Percentiles rank a stretch among this genome's conserved stretches.
phyloP scores from a whole-genome alignment of 495 filamentous ascomycete species.

The Paragyromitra xinjiangensis region DNA sequence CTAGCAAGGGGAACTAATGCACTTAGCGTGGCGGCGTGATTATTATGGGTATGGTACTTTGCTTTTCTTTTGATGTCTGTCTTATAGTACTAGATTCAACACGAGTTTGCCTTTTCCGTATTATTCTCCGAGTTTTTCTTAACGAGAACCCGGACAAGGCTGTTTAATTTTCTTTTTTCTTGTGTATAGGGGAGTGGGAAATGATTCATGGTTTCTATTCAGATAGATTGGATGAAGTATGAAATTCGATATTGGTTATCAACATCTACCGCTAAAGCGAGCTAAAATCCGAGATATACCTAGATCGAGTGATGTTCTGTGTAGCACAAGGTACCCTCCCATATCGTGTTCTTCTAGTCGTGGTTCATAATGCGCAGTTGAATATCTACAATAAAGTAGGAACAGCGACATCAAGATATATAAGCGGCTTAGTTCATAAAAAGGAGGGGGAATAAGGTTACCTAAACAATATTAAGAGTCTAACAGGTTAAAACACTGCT shows the following conservation, averaged over 20 bases:
- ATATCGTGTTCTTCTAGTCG: no score
- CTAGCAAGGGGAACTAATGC: constrained; percentile 22
- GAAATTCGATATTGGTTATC: not conserved
- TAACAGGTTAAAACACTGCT: no score
- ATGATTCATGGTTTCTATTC: not conserved
- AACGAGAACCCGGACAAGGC: not conserved
- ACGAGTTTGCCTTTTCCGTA: not conserved
- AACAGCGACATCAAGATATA: no score
- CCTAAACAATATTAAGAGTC: no score
- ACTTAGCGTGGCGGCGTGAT: constrained; percentile 27
- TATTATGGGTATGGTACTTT: constrained; percentile 1
- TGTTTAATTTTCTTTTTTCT: not conserved
- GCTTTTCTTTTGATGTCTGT: not conserved
- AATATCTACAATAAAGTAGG: no score
- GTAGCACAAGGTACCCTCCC: no score
- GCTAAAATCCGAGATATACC: not conserved
- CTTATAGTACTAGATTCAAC: constrained; percentile 12
- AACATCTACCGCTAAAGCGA: not conserved
- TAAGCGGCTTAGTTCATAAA: no score
- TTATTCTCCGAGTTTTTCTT: not conserved
- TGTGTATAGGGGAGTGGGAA: not conserved
- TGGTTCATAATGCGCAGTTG: no score
- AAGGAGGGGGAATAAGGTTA: no score
- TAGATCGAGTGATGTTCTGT: no score
- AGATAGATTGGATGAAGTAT: not conserved